Evolutionary conservation across 176 grass and related monocot species (phyloP).

Genomic region (Otatea glauca): DNA sequence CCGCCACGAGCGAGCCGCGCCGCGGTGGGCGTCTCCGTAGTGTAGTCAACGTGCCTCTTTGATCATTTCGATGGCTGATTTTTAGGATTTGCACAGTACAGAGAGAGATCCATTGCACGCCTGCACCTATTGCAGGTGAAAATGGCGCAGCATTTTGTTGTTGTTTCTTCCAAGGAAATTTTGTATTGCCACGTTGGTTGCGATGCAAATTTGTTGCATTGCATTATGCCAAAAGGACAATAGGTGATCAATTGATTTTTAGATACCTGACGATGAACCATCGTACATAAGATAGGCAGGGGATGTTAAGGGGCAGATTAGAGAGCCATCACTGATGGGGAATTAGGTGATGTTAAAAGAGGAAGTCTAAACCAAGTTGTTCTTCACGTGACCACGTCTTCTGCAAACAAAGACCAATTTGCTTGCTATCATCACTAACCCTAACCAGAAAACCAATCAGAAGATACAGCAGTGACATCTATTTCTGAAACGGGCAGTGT

Average conservation of each 20-base stretch:
- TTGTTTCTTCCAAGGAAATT: background rate
- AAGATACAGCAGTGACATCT: background rate
- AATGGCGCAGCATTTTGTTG: background rate
- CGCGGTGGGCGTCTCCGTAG: background rate
- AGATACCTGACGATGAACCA: background rate
- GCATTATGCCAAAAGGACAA: background rate
- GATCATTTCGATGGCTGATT: background rate
- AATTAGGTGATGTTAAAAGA: background rate
- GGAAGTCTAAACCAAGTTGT: background rate
- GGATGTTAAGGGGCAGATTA: background rate
- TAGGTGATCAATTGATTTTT: no score
- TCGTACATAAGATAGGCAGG: background rate
- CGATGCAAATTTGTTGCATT: background rate
- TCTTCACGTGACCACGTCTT: background rate
- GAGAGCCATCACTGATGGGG: background rate
- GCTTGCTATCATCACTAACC: background rate
- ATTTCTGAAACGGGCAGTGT: background rate
- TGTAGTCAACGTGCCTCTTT: no score
- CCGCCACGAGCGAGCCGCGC: constrained; percentile 13
- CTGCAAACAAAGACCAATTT: background rate
- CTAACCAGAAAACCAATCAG: background rate
- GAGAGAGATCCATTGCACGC: background rate
- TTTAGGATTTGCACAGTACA: background rate
- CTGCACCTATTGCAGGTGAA: background rate
- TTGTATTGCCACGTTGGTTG: background rate